Percentiles rank a stretch among this genome's conserved stretches.
These are phyloP conservation scores for Aspergillus bombycis DNA, from an alignment of 2,329 filamentous ascomycete species.

Conservation along the genomic window DNA sequence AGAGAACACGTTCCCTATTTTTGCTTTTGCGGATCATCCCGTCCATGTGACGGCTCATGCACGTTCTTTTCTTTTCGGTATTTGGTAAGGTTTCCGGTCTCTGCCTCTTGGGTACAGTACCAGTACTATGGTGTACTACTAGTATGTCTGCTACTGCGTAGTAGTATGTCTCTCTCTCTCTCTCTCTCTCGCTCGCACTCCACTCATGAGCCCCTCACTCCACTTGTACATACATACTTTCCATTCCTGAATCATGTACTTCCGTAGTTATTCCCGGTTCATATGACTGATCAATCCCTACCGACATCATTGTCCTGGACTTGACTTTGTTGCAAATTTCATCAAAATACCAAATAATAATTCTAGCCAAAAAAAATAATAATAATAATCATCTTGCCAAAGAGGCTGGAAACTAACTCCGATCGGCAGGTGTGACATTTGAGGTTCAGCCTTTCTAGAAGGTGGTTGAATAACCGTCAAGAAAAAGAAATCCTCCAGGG, in stretches of 20 bases:
- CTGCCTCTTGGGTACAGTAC: background rate
- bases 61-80: background rate
- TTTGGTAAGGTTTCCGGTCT: background rate
- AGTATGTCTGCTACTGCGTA: no score
- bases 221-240: background rate
- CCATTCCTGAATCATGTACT: background rate
- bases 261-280: background rate
- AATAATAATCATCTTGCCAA: background rate
- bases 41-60: conserved; percentile 2
- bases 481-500: background rate
- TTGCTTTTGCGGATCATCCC: background rate
- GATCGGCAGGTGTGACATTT: background rate
- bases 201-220: background rate
- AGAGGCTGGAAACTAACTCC: background rate
- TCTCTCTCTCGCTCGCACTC: background rate
- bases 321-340: background rate
- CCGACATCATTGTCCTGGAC: background rate
- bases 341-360: background rate
- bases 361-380: no score
- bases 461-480: background rate
- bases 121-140: no score
- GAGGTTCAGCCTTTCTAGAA: background rate
- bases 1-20: background rate
- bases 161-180: background rate
- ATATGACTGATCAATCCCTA: background rate